Percentiles rank a stretch among this genome's conserved stretches.
These are phyloP conservation scores for Flagelloscypha sp. DNA, from an alignment of 768 basidiomycete genomes.

Conservation along the genomic window DNA sequence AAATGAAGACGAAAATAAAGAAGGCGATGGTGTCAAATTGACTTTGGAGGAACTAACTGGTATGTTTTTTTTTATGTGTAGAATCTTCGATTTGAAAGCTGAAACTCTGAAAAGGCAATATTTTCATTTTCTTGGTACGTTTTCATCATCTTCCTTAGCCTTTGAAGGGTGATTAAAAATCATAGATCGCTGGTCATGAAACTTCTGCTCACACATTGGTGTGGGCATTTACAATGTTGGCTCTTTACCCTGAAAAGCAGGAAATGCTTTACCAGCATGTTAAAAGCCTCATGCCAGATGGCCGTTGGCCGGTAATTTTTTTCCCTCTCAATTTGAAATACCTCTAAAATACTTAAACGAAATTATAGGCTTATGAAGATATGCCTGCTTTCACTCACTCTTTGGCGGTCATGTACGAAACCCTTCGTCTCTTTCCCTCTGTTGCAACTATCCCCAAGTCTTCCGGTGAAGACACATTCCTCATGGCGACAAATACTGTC, in stretches of 20 bases:
- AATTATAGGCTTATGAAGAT: slow-evolving; percentile 29
- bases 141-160: slow-evolving; percentile 13
- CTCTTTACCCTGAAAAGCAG: slow-evolving; percentile 29
- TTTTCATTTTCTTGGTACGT: slow-evolving; percentile 42
- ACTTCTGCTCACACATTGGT: slow-evolving; percentile 28
- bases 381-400: slow-evolving; percentile 30
- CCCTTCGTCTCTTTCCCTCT: slow-evolving; percentile 38
- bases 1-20: slow-evolving; percentile 30
- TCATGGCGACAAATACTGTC: slow-evolving; percentile 23
- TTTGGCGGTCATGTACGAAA: slow-evolving; percentile 43
- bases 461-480: slow-evolving; percentile 38
- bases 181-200: slow-evolving; percentile 17
- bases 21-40: slow-evolving; percentile 20
- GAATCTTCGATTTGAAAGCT: slow-evolving; percentile 5
- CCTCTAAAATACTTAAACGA: no score
- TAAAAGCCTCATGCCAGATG: slow-evolving; percentile 22
- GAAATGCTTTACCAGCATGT: slow-evolving; percentile 28
- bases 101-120: slow-evolving; percentile 27
- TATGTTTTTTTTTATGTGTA: slow-evolving; percentile 6
- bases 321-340: not conserved
- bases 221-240: slow-evolving; percentile 32
- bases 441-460: slow-evolving; percentile 36
- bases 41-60: slow-evolving; percentile 36
- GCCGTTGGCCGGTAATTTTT: slow-evolving; percentile 21
- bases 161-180: no score